These are phyloP conservation scores for Chlamydomonas reinhardtii DNA, from an alignment of 163 green algal genomes.

Conservation along the genomic window DNA sequence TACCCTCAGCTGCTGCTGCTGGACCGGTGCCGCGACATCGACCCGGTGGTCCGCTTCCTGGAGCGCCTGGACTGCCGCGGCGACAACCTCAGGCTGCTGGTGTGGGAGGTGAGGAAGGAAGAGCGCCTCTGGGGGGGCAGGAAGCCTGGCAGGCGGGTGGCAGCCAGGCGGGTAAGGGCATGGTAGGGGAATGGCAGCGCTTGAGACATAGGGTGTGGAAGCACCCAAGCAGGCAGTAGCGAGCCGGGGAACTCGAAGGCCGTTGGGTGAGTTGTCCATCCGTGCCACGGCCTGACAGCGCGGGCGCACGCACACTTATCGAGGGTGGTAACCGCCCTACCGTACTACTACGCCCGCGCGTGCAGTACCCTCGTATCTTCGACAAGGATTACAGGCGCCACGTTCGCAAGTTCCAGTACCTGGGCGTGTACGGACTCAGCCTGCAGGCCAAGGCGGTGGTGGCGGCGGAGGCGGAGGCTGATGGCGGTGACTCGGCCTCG, in stretches of 20 bases:
- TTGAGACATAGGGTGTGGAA: too few relatives aligned
- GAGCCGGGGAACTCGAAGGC: too few relatives aligned
- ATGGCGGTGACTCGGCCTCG: neutral
- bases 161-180: too few relatives aligned
- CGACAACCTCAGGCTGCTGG: constrained; percentile 40
- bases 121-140: neutral
- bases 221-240: too few relatives aligned
- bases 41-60: constrained; percentile 36
- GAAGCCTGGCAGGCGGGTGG: too few relatives aligned
- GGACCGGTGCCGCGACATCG: constrained; percentile 26
- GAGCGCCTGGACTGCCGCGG: constrained; percentile 24
- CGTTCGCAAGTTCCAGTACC: constrained; percentile 52
- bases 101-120: constrained; percentile 28
- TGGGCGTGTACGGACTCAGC: constrained; percentile 45
- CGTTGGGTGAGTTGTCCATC: too few relatives aligned
- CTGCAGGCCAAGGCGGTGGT: neutral
- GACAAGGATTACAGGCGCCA: constrained; percentile 49
- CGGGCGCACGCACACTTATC: too few relatives aligned
- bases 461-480: neutral
- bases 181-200: too few relatives aligned
- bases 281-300: too few relatives aligned
- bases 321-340: too few relatives aligned
- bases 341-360: neutral
- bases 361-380: constrained; percentile 46
- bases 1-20: constrained; percentile 49